Evolutionary conservation across 2,329 filamentous ascomycete species (phyloP), one percentile per base, ranked within the genome.

Genomic region (Myrmaecium sp.): DNA sequence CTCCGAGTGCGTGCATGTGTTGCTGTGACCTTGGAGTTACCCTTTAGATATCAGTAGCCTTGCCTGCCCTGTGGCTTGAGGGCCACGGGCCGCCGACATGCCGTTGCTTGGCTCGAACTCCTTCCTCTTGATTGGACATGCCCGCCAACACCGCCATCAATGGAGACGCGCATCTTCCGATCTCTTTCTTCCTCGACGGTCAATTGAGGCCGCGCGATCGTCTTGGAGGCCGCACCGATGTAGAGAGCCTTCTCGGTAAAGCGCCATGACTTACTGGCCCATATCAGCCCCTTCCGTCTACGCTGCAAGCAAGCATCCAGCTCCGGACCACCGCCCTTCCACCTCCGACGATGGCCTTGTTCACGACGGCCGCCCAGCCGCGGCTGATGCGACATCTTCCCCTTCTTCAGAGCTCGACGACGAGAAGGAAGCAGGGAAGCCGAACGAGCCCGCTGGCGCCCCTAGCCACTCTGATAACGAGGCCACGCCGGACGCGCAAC

Each of bases 281-380:
- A 69, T 83, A 52, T 80, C 78, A 52, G 79, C 79, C 49, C 79
- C 81, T 47, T 73, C 74, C 51, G 73, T 84, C 51, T 86, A 81
- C 60, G 74, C 79, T 46, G 77, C 77, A 41, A 78, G 65, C 57
- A 79, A 70, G 55, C 68, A 66, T 45, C 63, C 64, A 49, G 53
- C 61, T 38, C 52, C 60, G 29, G 51, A 55, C 30, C 51, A 61
- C 37, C 62, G 57, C 30, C 55, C 64, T 34, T 53, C 69, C 33
- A 67, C 64, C 28, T 64, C 74, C 38, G 67, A 80, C 58, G 73
- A 74, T 48, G 57, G 69, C 41, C 37, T 57, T 12, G 33, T 33
- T 20, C 9, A 23, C 21, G 13, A 26, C 13, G 23, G 33, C 13
- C 26, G 23, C 17, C 20, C 29, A 17, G 29, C 24, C 15, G 30